These are phyloP conservation scores for Paxillus involutus DNA, from an alignment of 768 basidiomycete genomes.

Conservation along the genomic window DNA sequence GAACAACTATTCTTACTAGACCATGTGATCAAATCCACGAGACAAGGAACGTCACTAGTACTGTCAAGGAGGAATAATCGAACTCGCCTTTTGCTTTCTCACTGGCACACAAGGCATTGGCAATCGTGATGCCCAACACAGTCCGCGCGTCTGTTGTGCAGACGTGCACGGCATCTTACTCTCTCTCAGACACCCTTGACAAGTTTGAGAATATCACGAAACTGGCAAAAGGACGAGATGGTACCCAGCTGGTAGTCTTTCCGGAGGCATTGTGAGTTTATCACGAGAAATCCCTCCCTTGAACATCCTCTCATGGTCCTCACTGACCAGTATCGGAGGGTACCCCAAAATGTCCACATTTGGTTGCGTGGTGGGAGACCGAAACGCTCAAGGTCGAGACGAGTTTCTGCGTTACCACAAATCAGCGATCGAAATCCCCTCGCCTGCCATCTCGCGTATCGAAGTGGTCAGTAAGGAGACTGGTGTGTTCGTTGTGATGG, in stretches of 20 bases:
- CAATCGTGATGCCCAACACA: conserved; percentile 25
- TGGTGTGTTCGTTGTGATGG: conserved; percentile 56
- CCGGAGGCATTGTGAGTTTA: conserved; percentile 55
- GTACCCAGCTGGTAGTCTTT: conserved; percentile 50
- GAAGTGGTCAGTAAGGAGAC: conserved; percentile 48
- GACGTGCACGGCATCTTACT: conserved; percentile 47
- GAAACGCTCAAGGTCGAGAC: conserved; percentile 50
- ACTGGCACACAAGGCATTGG: not conserved
- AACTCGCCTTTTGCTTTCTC: not conserved
- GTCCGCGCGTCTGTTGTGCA: conserved; percentile 55
- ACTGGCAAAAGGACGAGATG: conserved; percentile 46
- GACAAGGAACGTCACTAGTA: not conserved
- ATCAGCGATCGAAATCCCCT: conserved; percentile 58
- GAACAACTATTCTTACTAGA: conserved; percentile 3
- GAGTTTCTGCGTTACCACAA: conserved; percentile 56
- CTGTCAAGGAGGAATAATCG: too few species aligned
- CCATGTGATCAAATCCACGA: not conserved
- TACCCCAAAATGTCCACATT: conserved; percentile 57
- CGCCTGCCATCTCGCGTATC: conserved; percentile 45
- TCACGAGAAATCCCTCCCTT: not conserved
- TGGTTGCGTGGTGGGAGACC: conserved; percentile 46
- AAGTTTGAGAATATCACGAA: conserved; percentile 49
- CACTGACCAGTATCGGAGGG: conserved; percentile 46
- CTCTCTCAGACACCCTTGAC: conserved; percentile 44
- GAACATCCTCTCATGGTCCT: not conserved